phyloP scores from a whole-genome alignment of 1,139 yeast genomes.

The Candida pseudoviswanathii region DNA sequence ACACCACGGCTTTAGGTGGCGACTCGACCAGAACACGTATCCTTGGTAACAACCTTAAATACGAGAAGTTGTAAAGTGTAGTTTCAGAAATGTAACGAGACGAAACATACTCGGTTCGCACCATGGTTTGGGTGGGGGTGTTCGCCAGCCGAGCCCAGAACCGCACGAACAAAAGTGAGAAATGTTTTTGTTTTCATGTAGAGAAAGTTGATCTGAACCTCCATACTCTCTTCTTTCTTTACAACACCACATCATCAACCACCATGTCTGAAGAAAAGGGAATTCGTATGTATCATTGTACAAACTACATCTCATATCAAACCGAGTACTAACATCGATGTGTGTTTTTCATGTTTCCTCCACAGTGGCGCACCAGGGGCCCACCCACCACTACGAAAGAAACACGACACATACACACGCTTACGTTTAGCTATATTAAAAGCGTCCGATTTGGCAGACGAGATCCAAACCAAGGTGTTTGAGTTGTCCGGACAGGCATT shows the following conservation, averaged over 20 bases:
- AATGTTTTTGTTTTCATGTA: neutral
- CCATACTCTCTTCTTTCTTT: neutral
- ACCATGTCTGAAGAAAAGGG: slow-evolving; percentile 5
- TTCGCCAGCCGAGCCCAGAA: no score
- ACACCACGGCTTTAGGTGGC: slow-evolving; percentile 38
- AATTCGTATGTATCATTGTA: slow-evolving; percentile 1
- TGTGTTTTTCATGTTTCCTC: no score
- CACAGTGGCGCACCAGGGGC: no score
- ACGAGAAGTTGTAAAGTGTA: slow-evolving; percentile 20
- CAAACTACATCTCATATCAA: neutral
- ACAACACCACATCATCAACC: neutral
- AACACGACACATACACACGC: neutral
- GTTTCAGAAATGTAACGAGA: no score
- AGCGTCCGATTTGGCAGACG: slow-evolving; percentile 56
- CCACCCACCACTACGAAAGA: no score
- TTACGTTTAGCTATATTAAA: slow-evolving; percentile 39
- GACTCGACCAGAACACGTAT: slow-evolving; percentile 32
- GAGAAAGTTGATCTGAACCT: no score
- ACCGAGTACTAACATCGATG: slow-evolving; percentile 1
- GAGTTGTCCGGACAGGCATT: slow-evolving; percentile 58
- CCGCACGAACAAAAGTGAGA: neutral
- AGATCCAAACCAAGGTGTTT: slow-evolving; percentile 58
- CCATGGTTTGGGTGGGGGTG: no score
- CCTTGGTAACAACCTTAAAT: slow-evolving; percentile 28
- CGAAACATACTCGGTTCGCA: no score